A percentile compares a stretch with the other conserved stretches of the same genome.
Evolutionary conservation across 371 early-diverging fungal genomes (phyloP).

Genomic region (Chytridium lagenaria): DNA sequence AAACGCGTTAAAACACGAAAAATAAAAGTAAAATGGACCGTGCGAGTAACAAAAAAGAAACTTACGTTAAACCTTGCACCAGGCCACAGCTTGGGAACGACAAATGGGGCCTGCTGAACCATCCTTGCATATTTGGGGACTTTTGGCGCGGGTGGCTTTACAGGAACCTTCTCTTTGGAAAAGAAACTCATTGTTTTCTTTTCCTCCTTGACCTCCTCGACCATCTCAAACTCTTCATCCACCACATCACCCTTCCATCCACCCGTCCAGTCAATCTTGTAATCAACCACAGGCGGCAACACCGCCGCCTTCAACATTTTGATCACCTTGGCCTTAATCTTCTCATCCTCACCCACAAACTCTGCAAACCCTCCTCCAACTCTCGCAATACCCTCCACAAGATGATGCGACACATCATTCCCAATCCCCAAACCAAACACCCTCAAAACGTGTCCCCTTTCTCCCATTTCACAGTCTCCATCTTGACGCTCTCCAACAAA

Average conservation of each 20-base stretch:
- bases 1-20: not conserved
- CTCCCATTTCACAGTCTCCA: slow-evolving; percentile 22
- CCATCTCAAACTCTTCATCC: slow-evolving; percentile 9
- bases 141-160: too few species aligned
- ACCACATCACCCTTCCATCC: slow-evolving; percentile 1
- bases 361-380: slow-evolving; percentile 57
- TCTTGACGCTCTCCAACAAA: slow-evolving; percentile 36
- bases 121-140: too few species aligned
- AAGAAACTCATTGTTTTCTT: slow-evolving; percentile 30
- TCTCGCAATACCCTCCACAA: slow-evolving; percentile 57
- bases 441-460: slow-evolving; percentile 33
- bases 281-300: slow-evolving; percentile 51
- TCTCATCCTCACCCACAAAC: slow-evolving; percentile 51
- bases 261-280: slow-evolving; percentile 44
- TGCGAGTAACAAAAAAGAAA: not conserved
- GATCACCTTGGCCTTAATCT: slow-evolving; percentile 55
- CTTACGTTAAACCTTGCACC: slow-evolving; percentile 48
- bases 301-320: slow-evolving; percentile 57
- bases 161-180: slow-evolving; percentile 6
- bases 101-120: slow-evolving; percentile 49
- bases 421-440: slow-evolving; percentile 59
- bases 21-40: not conserved
- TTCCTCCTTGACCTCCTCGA: slow-evolving; percentile 21
- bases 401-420: slow-evolving; percentile 50
- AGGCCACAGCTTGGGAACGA: slow-evolving; percentile 51